phyloP scores from a whole-genome alignment of 1,284 basidiomycete genomes.

The Tylopilus sp. region DNA sequence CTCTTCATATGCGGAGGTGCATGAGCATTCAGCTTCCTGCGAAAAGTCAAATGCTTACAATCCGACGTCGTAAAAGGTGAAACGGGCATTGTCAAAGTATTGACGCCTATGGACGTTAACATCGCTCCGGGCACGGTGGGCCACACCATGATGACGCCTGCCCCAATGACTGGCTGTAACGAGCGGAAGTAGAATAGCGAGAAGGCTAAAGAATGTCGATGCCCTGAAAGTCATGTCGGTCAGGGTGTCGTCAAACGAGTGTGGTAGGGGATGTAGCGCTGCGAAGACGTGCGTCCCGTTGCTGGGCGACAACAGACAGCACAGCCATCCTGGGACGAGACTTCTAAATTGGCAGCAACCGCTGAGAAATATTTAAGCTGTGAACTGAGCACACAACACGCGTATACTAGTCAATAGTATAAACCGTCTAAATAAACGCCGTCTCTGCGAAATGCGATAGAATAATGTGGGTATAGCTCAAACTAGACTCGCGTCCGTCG shows the following conservation, averaged over 20 bases:
- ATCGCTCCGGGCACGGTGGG: slow-evolving; percentile 40
- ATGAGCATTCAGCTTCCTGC: slow-evolving; percentile 3
- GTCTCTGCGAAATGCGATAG: slow-evolving; percentile 10
- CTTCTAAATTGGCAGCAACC: no score
- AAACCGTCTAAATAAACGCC: slow-evolving; percentile 9
- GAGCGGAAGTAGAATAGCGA: slow-evolving; percentile 38
- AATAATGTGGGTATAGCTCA: slow-evolving; percentile 31
- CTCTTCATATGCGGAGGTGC: slow-evolving; percentile 33
- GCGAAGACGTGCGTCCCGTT: slow-evolving; percentile 8
- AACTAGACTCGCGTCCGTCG: slow-evolving; percentile 22
- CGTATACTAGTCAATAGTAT: neutral
- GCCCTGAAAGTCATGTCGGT: slow-evolving; percentile 17
- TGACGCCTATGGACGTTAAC: slow-evolving; percentile 39
- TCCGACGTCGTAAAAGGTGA: slow-evolving; percentile 56
- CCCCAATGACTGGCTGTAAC: slow-evolving; percentile 35
- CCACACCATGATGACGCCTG: slow-evolving; percentile 43
- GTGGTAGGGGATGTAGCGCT: slow-evolving; percentile 2
- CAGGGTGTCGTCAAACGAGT: slow-evolving; percentile 22
- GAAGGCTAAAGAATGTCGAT: slow-evolving; percentile 20
- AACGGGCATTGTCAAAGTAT: slow-evolving; percentile 30
- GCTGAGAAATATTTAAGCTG: no score
- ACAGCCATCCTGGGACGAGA: no score
- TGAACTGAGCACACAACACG: slow-evolving; percentile 1
- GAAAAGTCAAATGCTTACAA: slow-evolving; percentile 39
- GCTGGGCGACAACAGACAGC: slow-evolving; percentile 10